Base-by-base conservation (phyloP, 108 stramenopile species). In the Skeletonema menzelii region DNA sequence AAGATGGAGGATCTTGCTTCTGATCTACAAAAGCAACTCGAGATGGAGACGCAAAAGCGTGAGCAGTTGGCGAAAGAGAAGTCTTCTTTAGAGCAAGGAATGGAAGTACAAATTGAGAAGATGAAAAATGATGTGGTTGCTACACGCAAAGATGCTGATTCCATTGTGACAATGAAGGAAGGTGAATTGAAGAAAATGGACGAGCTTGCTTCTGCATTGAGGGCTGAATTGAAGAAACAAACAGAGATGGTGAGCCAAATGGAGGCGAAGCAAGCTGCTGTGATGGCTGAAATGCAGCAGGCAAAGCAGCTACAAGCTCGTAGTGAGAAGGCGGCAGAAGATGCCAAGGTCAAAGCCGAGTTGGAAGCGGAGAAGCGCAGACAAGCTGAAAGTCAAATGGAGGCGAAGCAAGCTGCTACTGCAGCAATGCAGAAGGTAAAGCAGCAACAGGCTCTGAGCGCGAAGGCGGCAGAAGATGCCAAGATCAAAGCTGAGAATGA, bases 61-160 rank as follows among this genome's bases (percentile, higher is more conserved):
- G 61, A 60, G 70, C 70, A 71, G 57, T 37, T 78, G 15, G 26
- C 58, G 19, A 71, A 78, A 59, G 69, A 70, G 42, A 70, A 70
- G 38, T 56, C 69, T 46, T 59, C 69, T 30, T 17, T 70, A 19
- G 69, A 70, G 40, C 15, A 30, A 12, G 34, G 35, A 42, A 70
- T 70, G 69, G 12, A 34, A 32, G 60, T 49, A 15, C 37, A 71
- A 26, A 28, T 71, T 1, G 59, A 63, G 59, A 22, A 62, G 70
- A 38, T 62, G n/a, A 24, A 22, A 30, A 46, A 53, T 62, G 60
- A 49, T 38, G 17, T 62, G 7, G 26, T 38, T 30, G 26, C 47
- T 20, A 67, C 44, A 53, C 66, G 46, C 11, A 4, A 40, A 22
- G 47, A 28, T 35, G 66, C 47, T 27, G 53, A 67, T 13, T 27